Conservation (phyloP, 2,329 filamentous ascomycete species). For the Eurotiales sp. region DNA sequence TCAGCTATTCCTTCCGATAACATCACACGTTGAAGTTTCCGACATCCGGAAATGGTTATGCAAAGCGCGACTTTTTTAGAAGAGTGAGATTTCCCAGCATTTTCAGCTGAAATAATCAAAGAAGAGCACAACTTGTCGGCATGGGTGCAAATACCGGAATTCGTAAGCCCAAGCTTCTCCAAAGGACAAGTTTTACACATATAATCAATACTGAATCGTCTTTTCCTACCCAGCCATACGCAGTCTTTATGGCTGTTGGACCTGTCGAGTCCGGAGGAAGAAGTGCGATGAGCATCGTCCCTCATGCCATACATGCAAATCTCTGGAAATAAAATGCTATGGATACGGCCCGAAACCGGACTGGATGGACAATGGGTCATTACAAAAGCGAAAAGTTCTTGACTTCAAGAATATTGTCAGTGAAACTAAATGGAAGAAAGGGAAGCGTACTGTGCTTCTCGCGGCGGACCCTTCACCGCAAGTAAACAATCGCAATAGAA, state of each 20-base stretch:
- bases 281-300: conserved; percentile 67
- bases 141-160: too few species aligned
- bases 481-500: neutral
- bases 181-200: too few species aligned
- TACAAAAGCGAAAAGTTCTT: neutral
- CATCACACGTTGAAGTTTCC: too few species aligned
- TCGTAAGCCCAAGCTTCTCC: too few species aligned
- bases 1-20: too few species aligned
- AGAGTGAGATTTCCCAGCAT: too few species aligned
- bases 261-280: conserved; percentile 64
- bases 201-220: too few species aligned
- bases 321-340: conserved; percentile 21
- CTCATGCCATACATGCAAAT: conserved; percentile 57
- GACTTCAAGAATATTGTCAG: conserved; percentile 3
- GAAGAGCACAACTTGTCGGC: too few species aligned
- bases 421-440: neutral
- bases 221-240: too few species aligned
- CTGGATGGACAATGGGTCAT: conserved; percentile 21
- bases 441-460: neutral
- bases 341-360: conserved; percentile 23
- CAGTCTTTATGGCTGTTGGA: conserved; percentile 54
- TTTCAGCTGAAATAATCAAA: too few species aligned
- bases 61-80: too few species aligned
- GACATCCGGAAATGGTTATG: too few species aligned
- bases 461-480: neutral